A percentile compares a stretch with the other conserved stretches of the same genome.
Conservation (phyloP, 768 basidiomycete species). For the Coprinopsis sp. region DNA sequence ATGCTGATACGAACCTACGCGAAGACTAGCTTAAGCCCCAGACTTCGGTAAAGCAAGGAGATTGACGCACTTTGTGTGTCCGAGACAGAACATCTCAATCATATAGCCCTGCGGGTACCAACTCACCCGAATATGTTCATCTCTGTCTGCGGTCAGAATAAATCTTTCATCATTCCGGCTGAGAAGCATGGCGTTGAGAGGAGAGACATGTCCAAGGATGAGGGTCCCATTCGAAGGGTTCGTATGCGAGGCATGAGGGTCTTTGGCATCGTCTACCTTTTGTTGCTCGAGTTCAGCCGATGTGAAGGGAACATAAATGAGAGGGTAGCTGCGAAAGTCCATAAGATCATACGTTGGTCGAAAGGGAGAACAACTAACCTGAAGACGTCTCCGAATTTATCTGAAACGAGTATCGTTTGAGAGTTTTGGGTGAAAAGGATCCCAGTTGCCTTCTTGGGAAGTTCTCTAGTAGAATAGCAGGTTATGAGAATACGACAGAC, state of each 20-base stretch:
- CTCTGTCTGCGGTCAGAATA: constrained; percentile 88
- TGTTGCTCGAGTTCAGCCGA: constrained; percentile 23
- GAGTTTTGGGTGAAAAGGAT: constrained; percentile 59
- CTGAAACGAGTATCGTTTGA: constrained; percentile 71
- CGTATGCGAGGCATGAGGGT: constrained; percentile 54
- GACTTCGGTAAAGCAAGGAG: too few species aligned
- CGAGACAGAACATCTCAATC: constrained; percentile 84
- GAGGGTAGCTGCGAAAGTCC: constrained; percentile 48
- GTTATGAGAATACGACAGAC: neutral
- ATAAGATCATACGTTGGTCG: neutral
- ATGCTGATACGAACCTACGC: constrained; percentile 74
- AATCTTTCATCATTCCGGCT: constrained; percentile 54
- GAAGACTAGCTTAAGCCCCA: too few species aligned
- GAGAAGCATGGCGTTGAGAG: constrained; percentile 71
- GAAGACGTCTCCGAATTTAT: constrained; percentile 96
- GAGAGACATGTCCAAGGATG: constrained; percentile 84
- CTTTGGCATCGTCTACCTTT: constrained; percentile 23
- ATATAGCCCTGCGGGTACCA: constrained; percentile 83
- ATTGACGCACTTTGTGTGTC: constrained; percentile 76
- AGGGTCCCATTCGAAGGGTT: constrained; percentile 66
- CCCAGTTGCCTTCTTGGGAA: constrained; percentile 79
- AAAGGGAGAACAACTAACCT: constrained; percentile 40
- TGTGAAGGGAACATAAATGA: constrained; percentile 35
- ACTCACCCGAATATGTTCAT: constrained; percentile 92
- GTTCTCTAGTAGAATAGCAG: constrained; percentile 43